Evolutionary conservation across 148 eudicot genomes (phyloP), one percentile per base, ranked within the genome.

Genomic region (Rhododendron mucronatum): DNA sequence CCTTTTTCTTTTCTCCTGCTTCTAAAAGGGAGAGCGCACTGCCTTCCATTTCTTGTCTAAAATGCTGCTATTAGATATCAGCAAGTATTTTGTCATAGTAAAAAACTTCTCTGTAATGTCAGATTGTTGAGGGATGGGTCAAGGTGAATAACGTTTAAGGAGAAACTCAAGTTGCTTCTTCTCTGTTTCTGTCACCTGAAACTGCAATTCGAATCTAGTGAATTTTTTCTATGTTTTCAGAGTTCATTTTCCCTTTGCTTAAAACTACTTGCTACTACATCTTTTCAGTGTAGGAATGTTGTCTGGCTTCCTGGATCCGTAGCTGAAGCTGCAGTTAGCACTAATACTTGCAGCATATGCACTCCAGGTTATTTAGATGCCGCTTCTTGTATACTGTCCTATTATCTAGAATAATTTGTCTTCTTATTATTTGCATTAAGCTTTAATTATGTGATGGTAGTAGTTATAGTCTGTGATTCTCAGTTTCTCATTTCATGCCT

Each of bases 291-390:
- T 83, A 92, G 94, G 89, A 95, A 92, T 88, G 99, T 90, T 53
- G 93, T 97, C 73, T 97, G 99, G 98, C 99, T 97, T 84, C 99
- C 99, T 81, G 99, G 98, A 76, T 90, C 98, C 69, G 69, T 92
- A 82, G 88, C 92, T 65, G 98, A 97, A 89, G 98, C 98, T 57
- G 78, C 85, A 85, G 98, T 97, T 78, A 97, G 98, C 85, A 81
- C 93, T 81, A 93, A 89, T 86, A 84, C 90, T 57, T 97, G 99
- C 93, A 88, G 82, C 90, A 88, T 86, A n/a, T 97, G 99, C 88
- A 84, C 91, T 50, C 99, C 98, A 93, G 98, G 99, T 96, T 82
- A 23, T 65, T 23, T 53, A 67, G 75, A n/a, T 69, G 71, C 18
- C 63, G 3, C 57, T 87, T 18, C 20, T 12, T n/a, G n/a, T 78